Conservation (phyloP, 768 basidiomycete genomes). For the Suillus subluteus region DNA sequence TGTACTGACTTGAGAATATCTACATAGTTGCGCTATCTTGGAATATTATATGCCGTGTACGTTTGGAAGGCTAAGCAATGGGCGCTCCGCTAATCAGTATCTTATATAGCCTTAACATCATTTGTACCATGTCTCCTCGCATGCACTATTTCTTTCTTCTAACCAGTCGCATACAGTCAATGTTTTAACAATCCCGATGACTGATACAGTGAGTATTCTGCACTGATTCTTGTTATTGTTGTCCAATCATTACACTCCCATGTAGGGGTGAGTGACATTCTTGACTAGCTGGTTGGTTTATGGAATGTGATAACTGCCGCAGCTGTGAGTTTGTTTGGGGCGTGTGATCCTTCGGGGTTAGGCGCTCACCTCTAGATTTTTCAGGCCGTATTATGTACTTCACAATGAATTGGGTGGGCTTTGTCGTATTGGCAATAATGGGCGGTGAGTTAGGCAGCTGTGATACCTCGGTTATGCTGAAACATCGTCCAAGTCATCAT, state of each 20-base stretch:
- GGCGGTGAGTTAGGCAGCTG: background rate
- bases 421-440: background rate
- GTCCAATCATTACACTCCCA: background rate
- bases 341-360: background rate
- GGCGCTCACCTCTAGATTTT: background rate
- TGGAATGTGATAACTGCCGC: background rate
- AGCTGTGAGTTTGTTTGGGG: background rate
- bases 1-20: background rate
- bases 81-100: background rate
- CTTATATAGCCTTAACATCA: background rate
- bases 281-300: background rate
- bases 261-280: background rate
- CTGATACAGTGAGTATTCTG: background rate
- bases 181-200: background rate
- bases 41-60: constrained; percentile 4
- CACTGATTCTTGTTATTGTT: background rate
- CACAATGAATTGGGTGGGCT: background rate
- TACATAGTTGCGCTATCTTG: constrained; percentile 2
- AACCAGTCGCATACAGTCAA: background rate
- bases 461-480: background rate
- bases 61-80: background rate
- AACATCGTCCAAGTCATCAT: background rate
- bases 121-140: background rate
- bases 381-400: background rate
- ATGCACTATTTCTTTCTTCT: background rate